Base-by-base conservation (phyloP, 768 basidiomycete genomes). In the Tricholoma bakamatsutake region DNA sequence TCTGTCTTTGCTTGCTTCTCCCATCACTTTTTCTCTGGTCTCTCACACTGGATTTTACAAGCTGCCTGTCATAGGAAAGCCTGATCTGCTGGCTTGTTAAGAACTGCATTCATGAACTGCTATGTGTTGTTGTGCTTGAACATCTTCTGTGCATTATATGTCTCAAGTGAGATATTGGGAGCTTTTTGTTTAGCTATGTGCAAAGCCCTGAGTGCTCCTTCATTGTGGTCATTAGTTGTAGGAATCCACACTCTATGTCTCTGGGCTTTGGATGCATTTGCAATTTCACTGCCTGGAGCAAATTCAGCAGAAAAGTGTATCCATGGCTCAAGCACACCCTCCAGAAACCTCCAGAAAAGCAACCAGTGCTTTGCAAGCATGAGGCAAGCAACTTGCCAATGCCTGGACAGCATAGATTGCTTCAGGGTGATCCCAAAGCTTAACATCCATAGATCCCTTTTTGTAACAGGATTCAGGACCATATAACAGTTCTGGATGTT, bases 261-360 rank as follows among this genome's bases (percentile, higher is more conserved):
- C 49, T 69, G 66, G 15, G 57, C 60, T 1, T 43, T 45, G 4
- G 64, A 61, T 0, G 59, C 55, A n/a, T 53, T 39, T 53, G 66
- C 67, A 59, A 72, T 69, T 0, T 61, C 1, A 2, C 71, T 69
- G 24, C 65, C 65, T 1, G 66, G 27, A 27, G 61, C 62, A 61
- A 67, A 71, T 51, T 71, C 70, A 2, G 61, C 54, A 0, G 61
- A 57, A 46, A 72, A 72, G 0, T 64, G 52, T 2, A 31, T 47
- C 70, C 71, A 70, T 30, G 68, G 66, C 2, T 53, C 52, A 0
- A 50, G 49, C 10, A 69, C 64, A 1, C 67, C 71, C 17, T 52
- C 50, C 21, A 67, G 64, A 48, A 73, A 70, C 71, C 17, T 52
- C 50, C 21, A 67, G 64, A 48, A 73, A 70, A 4, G 54, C 59